Evolutionary conservation across 2,329 filamentous ascomycete species (phyloP).

Genomic region (Bipolaris sorokiniana): DNA sequence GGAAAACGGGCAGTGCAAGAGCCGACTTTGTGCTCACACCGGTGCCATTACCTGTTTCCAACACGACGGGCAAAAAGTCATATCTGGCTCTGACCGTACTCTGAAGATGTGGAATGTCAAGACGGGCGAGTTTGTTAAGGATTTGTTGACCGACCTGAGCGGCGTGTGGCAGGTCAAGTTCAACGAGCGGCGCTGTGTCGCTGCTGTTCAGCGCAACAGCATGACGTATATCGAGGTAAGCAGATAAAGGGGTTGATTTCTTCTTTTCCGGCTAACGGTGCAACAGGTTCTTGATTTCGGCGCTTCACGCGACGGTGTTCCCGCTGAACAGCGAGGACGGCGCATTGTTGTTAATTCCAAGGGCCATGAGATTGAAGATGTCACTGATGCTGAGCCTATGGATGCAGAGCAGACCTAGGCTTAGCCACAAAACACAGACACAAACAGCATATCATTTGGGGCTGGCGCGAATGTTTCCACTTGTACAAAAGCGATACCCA

Average conservation of each 20-base stretch:
- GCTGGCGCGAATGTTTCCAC: conserved; percentile 29
- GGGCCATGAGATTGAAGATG: conserved; percentile 47
- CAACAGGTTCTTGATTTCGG: conserved; percentile 93
- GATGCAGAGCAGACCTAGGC: conserved; percentile 35
- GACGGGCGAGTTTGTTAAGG: conserved; percentile 89
- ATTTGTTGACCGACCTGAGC: conserved; percentile 88
- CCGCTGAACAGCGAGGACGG: conserved; percentile 76
- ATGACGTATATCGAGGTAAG: conserved; percentile 89
- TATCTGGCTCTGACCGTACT: conserved; percentile 92
- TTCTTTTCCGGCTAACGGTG: conserved; percentile 30
- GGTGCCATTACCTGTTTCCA: conserved; percentile 99
- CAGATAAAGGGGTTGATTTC: background rate
- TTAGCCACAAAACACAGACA: background rate
- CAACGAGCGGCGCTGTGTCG: conserved; percentile 91
- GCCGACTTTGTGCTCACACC: conserved; percentile 88
- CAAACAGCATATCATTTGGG: conserved; percentile 9
- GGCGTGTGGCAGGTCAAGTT: conserved; percentile 99
- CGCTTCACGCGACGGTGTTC: conserved; percentile 84
- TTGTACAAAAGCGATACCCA: conserved; percentile 44
- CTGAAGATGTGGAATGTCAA: conserved; percentile 98
- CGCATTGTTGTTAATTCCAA: conserved; percentile 66
- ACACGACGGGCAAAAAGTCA: conserved; percentile 95
- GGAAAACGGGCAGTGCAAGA: conserved; percentile 87
- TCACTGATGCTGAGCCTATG: conserved; percentile 40
- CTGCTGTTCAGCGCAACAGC: conserved; percentile 90